Base-by-base conservation (phyloP, 2,329 filamentous ascomycete genomes). In the Phyllosticta ampelicida region DNA sequence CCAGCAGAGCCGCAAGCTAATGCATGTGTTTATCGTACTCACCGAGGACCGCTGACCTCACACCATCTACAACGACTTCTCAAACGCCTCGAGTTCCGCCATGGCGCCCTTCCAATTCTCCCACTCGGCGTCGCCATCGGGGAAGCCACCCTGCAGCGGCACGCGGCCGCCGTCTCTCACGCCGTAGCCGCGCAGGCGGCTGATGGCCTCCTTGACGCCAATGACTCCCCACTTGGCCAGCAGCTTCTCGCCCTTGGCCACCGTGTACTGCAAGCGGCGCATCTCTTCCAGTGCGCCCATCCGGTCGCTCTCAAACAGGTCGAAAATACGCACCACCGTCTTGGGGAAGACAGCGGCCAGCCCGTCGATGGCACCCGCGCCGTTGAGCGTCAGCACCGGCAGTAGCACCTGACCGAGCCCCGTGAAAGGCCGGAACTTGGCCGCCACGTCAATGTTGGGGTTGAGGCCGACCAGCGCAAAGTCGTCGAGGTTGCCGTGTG, bases 321-420 rank as follows among this genome's bases (percentile, higher is more conserved):
- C 70, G 66, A 78, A 84, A 3, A 85, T 71, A 26, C 74, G 69
- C n/a, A 83, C 78, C 0, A 84, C 73, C 0, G 78, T 75, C 63
- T 80, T 78, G 16, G 82, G 82, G 68, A 83, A 85, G 71, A 83
- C 78, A 19, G 78, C 80, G 1, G 81, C 80, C 19, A 84, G 73
- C 19, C 81, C 83, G 61, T 85, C 83, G 59, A 85, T 84, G 19
- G 80, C 80, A 13, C 82, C 83, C 8, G 78, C 80, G 49, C 79
- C 80, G 36, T 81, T 80, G 58, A 85, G 76, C 16, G 78, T 71
- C 2, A 85, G 73, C n/a, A 82, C 74, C 1, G 81, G 80, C 3
- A 83, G 74, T 2, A 84, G 73, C 65, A 84, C 82, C 65, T 85
- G 82, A 1, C 82, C 82, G 0, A 84, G 74, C 0, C 82, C 82